These are phyloP conservation scores for Rhodomyrtus psidioides DNA, from an alignment of 441 rosid genomes.

Conservation along the genomic window DNA sequence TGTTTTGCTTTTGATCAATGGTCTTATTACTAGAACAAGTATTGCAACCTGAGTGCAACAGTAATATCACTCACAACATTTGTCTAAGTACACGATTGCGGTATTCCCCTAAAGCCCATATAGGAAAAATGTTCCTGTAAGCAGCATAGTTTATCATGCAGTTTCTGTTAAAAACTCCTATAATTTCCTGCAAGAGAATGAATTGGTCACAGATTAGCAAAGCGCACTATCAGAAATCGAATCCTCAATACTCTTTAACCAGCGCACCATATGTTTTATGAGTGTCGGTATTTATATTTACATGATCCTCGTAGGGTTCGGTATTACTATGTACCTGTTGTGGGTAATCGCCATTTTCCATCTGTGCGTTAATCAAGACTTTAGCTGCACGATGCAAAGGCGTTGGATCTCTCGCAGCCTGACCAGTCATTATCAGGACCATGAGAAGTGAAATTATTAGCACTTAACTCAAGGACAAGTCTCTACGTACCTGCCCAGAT, in stretches of 20 bases:
- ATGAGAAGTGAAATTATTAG: background rate
- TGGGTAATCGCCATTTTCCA: slow-evolving; percentile 5
- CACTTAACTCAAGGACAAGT: background rate
- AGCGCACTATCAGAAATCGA: no score
- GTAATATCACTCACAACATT: background rate
- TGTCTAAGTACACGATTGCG: background rate
- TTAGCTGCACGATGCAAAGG: slow-evolving; percentile 1
- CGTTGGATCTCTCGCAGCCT: slow-evolving; percentile 1
- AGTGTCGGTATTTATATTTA: no score
- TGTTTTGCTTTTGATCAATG: background rate
- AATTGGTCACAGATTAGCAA: no score
- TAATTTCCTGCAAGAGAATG: background rate
- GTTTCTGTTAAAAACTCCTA: background rate
- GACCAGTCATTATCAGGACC: background rate
- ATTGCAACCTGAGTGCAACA: background rate
- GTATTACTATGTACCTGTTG: background rate
- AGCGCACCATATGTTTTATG: no score
- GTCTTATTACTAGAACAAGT: no score
- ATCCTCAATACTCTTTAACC: no score
- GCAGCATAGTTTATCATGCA: background rate
- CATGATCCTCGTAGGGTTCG: no score
- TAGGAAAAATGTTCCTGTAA: background rate
- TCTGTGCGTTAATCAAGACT: background rate
- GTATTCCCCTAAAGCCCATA: background rate
- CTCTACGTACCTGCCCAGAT: background rate